These are phyloP conservation scores for Cercospora nicotianae DNA, from an alignment of 2,329 filamentous ascomycete genomes.

Conservation along the genomic window DNA sequence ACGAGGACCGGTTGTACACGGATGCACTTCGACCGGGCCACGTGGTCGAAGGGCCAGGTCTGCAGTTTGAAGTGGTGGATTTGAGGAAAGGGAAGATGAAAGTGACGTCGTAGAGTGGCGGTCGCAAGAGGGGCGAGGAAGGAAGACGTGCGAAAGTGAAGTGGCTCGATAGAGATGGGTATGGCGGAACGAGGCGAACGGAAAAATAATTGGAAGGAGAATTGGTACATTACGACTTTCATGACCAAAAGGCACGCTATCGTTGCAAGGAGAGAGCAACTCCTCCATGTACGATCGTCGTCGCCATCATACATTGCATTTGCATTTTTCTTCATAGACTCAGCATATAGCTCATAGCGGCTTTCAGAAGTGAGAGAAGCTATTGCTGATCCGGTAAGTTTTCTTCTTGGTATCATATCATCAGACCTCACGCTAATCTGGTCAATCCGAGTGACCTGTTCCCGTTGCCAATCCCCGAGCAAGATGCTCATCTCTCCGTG, in stretches of 20 bases:
- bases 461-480: background rate
- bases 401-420: background rate
- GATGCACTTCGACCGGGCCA: constrained; percentile 63
- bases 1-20: constrained; percentile 72
- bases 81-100: constrained; percentile 43
- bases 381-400: background rate
- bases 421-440: background rate
- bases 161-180: constrained; percentile 11
- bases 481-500: background rate
- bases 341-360: background rate
- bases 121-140: background rate
- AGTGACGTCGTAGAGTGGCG: constrained; percentile 3
- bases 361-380: background rate
- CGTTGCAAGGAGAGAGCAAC: background rate
- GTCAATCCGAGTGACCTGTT: background rate
- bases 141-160: background rate
- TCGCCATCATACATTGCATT: background rate
- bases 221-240: background rate
- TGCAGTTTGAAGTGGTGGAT: constrained; percentile 66
- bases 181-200: background rate
- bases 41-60: constrained; percentile 57
- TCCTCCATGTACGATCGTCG: background rate
- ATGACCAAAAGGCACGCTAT: background rate
- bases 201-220: background rate
- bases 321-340: background rate